phyloP scores from a whole-genome alignment of 2,329 filamentous ascomycete genomes.

The Aspergillus neoniger region DNA sequence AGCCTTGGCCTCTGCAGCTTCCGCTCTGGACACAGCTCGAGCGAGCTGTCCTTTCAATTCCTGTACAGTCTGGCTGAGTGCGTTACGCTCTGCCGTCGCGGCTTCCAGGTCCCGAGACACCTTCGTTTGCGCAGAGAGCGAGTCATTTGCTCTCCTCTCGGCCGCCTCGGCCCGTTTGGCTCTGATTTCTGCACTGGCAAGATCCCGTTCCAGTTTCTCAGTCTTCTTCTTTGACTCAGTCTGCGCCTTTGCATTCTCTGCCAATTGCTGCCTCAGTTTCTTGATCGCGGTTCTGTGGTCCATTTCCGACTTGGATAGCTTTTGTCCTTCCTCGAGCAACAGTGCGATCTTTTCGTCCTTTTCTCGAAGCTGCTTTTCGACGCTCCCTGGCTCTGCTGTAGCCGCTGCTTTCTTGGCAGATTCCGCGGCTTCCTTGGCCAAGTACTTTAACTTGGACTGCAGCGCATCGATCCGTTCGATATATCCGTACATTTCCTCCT shows the following conservation, averaged over 20 bases:
- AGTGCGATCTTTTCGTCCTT: slow-evolving; percentile 89
- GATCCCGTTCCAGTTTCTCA: slow-evolving; percentile 60
- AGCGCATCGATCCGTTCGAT: slow-evolving; percentile 89
- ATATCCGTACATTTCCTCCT: slow-evolving; percentile 81
- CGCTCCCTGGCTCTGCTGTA: slow-evolving; percentile 63
- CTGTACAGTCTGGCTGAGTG: slow-evolving; percentile 65
- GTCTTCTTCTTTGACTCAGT: slow-evolving; percentile 57
- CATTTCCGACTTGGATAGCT: slow-evolving; percentile 81
- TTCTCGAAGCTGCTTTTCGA: slow-evolving; percentile 79
- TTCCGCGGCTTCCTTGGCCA: slow-evolving; percentile 77
- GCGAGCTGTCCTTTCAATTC: slow-evolving; percentile 71
- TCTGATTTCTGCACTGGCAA: slow-evolving; percentile 53
- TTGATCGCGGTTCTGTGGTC: slow-evolving; percentile 82
- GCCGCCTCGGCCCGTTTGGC: slow-evolving; percentile 62
- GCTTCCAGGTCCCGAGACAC: slow-evolving; percentile 60
- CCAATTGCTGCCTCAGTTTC: slow-evolving; percentile 63
- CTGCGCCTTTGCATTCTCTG: slow-evolving; percentile 55
- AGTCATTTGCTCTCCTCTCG: slow-evolving; percentile 59
- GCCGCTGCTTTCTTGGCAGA: slow-evolving; percentile 69
- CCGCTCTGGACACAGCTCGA: slow-evolving; percentile 66
- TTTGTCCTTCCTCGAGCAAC: slow-evolving; percentile 89
- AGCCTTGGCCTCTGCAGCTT: slow-evolving; percentile 65
- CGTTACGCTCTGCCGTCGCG: slow-evolving; percentile 63
- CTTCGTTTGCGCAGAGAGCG: slow-evolving; percentile 53
- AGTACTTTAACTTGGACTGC: slow-evolving; percentile 85